These are phyloP conservation scores for Escovopsis sp. DNA, from an alignment of 2,329 filamentous ascomycete genomes.

Conservation along the genomic window DNA sequence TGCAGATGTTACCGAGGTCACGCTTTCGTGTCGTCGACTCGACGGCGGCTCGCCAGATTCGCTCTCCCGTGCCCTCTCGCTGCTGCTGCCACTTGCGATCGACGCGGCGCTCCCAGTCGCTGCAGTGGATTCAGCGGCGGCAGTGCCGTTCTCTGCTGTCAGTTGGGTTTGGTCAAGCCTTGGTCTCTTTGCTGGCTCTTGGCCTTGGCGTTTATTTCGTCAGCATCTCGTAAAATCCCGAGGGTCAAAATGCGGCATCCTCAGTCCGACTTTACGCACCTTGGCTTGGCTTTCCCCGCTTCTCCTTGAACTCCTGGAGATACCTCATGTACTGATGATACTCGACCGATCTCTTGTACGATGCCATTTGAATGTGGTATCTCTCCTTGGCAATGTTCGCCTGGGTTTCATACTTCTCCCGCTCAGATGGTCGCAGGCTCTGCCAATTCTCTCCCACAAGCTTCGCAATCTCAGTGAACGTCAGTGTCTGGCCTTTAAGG, in stretches of 20 bases:
- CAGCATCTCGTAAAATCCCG: too few relatives aligned
- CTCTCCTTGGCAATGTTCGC: constrained; percentile 61
- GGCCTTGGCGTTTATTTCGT: constrained; percentile 5
- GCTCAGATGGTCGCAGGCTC: constrained; percentile 48
- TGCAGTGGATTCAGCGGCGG: constrained; percentile 21
- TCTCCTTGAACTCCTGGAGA: constrained; percentile 62
- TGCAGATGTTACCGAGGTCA: constrained; percentile 32
- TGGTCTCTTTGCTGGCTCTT: constrained; percentile 31
- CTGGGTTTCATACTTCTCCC: constrained; percentile 58
- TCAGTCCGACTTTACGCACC: constrained; percentile 23
- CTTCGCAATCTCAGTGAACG: constrained; percentile 74
- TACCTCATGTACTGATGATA: constrained; percentile 58
- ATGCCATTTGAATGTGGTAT: constrained; percentile 55
- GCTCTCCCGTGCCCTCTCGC: constrained; percentile 32
- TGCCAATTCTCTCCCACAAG: constrained; percentile 75
- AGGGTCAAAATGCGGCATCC: too few relatives aligned
- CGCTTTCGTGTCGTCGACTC: constrained; percentile 30
- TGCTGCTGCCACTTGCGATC: constrained; percentile 30
- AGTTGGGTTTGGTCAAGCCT: constrained; percentile 28
- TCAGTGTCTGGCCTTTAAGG: constrained; percentile 59
- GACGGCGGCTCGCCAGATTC: constrained; percentile 36
- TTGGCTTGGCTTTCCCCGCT: constrained; percentile 45
- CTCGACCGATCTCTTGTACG: constrained; percentile 64
- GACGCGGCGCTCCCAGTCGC: constrained; percentile 22
- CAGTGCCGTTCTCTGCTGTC: constrained; percentile 1